Conservation (phyloP, 169 alveolate genomes). For the Plasmodium gaboni region DNA sequence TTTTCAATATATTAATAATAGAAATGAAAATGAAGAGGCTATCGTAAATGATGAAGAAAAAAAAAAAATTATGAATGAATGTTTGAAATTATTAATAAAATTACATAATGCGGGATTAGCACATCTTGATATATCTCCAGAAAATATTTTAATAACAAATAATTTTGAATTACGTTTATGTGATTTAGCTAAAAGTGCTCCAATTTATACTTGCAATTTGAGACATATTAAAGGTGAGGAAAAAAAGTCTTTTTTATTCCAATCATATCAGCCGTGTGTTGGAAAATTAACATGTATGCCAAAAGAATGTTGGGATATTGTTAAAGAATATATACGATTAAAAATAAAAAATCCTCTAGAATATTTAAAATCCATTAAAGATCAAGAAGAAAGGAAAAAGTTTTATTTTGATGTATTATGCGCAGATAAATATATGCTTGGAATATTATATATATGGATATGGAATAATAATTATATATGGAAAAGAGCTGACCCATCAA, state of each 20-base stretch:
- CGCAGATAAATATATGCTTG: slow-evolving; percentile 79
- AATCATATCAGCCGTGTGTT: slow-evolving; percentile 87
- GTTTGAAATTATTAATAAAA: slow-evolving; percentile 71
- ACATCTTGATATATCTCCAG: slow-evolving; percentile 87
- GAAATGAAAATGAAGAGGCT: slow-evolving; percentile 43
- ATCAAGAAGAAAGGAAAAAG: slow-evolving; percentile 69
- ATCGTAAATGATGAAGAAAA: slow-evolving; percentile 77
- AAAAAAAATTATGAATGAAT: slow-evolving; percentile 77
- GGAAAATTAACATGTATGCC: slow-evolving; percentile 89
- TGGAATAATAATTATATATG: slow-evolving; percentile 88
- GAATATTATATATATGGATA: slow-evolving; percentile 82
- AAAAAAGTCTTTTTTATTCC: slow-evolving; percentile 74
- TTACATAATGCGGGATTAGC: slow-evolving; percentile 84
- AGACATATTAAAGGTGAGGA: slow-evolving; percentile 75
- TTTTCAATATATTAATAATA: slow-evolving; percentile 75
- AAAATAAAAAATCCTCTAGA: slow-evolving; percentile 37
- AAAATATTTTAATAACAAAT: slow-evolving; percentile 82
- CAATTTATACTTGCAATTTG: slow-evolving; percentile 79
- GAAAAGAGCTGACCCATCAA: slow-evolving; percentile 83
- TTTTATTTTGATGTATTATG: slow-evolving; percentile 82
- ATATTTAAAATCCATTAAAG: slow-evolving; percentile 16
- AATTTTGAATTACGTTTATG: slow-evolving; percentile 80
- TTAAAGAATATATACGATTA: slow-evolving; percentile 67
- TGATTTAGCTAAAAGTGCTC: slow-evolving; percentile 86
- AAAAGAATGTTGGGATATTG: slow-evolving; percentile 86